phyloP scores from a whole-genome alignment of 2,329 filamentous ascomycete species.

The Fusarium longipes region DNA sequence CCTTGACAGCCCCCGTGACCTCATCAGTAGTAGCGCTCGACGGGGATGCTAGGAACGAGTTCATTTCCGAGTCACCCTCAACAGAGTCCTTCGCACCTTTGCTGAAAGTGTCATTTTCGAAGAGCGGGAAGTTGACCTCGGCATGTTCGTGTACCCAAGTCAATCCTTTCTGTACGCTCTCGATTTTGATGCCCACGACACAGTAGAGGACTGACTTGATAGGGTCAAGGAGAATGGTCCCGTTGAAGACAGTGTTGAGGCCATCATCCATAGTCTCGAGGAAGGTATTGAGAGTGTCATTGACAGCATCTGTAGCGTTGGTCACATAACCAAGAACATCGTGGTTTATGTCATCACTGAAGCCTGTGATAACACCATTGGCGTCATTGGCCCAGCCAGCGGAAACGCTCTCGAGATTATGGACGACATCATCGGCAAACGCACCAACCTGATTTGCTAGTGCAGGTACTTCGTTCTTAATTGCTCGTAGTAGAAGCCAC shows the following conservation, averaged over 20 bases:
- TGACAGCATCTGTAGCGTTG: constrained; percentile 83
- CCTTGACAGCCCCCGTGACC: constrained; percentile 78
- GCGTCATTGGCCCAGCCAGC: constrained; percentile 79
- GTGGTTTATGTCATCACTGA: constrained; percentile 83
- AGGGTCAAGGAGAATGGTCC: constrained; percentile 81
- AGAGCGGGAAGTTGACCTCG: constrained; percentile 80
- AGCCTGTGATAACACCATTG: constrained; percentile 75
- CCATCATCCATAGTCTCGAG: constrained; percentile 79
- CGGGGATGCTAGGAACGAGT: constrained; percentile 81
- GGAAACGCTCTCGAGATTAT: constrained; percentile 78
- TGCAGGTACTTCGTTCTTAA: constrained; percentile 80
- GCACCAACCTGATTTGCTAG: constrained; percentile 79
- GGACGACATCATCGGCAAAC: constrained; percentile 82
- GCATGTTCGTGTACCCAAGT: constrained; percentile 94
- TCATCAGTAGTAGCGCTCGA: constrained; percentile 80
- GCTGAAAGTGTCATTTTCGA: constrained; percentile 85
- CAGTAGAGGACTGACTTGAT: constrained; percentile 86
- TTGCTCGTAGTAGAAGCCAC: constrained; percentile 76
- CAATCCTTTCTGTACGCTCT: constrained; percentile 85
- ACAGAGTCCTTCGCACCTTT: constrained; percentile 75
- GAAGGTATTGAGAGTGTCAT: constrained; percentile 86
- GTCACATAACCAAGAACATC: constrained; percentile 90
- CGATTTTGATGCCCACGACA: constrained; percentile 87
- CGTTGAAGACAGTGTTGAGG: constrained; percentile 82
- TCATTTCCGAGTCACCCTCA: constrained; percentile 67